Conservation (phyloP, 495 filamentous ascomycete species). For the Penicillium antarcticum region DNA sequence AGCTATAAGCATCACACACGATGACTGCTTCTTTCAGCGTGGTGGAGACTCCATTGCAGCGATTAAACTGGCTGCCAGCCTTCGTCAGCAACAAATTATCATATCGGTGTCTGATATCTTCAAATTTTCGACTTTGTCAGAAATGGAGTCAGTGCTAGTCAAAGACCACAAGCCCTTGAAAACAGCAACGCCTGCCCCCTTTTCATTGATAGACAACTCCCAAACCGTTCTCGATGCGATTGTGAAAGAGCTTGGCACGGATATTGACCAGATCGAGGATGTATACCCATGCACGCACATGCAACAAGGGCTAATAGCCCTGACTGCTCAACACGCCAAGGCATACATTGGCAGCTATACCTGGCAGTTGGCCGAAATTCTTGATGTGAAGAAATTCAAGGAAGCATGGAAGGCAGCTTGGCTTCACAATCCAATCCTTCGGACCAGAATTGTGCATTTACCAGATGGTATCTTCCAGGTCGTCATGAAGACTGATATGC, state of each 20-base stretch:
- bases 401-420: neutral
- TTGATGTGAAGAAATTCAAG: neutral
- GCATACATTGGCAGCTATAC: neutral
- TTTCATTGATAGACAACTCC: neutral
- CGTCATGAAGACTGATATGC: neutral
- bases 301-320: neutral
- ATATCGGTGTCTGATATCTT: neutral
- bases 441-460: neutral
- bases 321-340: neutral
- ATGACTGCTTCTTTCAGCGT: neutral
- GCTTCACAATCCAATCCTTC: neutral
- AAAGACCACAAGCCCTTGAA: neutral
- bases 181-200: neutral
- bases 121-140: neutral
- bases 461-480: neutral
- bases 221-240: neutral
- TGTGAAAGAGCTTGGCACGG: neutral
- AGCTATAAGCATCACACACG: neutral
- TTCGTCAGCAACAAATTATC: neutral
- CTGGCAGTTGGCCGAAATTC: neutral
- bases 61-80: neutral
- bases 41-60: neutral
- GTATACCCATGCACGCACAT: neutral
- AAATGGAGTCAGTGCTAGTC: neutral
- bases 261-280: neutral